These are phyloP conservation scores for Gamarada debralockiae DNA, from an alignment of 495 filamentous ascomycete species.

Conservation along the genomic window DNA sequence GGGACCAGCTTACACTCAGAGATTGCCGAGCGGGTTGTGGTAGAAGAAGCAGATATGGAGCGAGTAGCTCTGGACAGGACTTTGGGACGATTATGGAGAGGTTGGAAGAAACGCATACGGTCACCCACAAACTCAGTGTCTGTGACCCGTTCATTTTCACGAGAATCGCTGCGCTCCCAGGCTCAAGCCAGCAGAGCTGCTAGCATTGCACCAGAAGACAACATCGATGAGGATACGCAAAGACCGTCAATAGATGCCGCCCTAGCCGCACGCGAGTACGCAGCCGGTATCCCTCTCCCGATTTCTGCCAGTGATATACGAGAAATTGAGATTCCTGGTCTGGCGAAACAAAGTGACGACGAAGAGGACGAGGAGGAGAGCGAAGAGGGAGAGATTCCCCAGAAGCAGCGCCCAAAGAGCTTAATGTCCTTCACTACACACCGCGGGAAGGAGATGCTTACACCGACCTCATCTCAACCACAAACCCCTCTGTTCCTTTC, in stretches of 20 bases:
- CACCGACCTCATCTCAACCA: slow-evolving; percentile 30
- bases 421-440: slow-evolving; percentile 42
- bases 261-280: slow-evolving; percentile 32
- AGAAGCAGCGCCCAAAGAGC: slow-evolving; percentile 55
- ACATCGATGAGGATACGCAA: slow-evolving; percentile 3
- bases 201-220: slow-evolving; percentile 30
- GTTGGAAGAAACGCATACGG: slow-evolving; percentile 85
- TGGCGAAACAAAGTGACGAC: slow-evolving; percentile 54
- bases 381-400: slow-evolving; percentile 27
- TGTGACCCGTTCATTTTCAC: slow-evolving; percentile 21
- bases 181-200: slow-evolving; percentile 35
- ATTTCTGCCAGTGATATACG: slow-evolving; percentile 63
- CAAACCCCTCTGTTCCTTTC: slow-evolving; percentile 19
- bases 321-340: slow-evolving; percentile 69
- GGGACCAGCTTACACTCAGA: slow-evolving; percentile 34
- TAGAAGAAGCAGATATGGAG: slow-evolving; percentile 91
- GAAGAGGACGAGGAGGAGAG: slow-evolving; percentile 41
- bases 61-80: slow-evolving; percentile 85
- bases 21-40: slow-evolving; percentile 60
- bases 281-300: slow-evolving; percentile 59
- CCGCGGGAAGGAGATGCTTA: slow-evolving; percentile 18
- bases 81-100: slow-evolving; percentile 86
- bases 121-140: slow-evolving; percentile 32
- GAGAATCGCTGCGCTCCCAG: slow-evolving; percentile 42
- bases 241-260: slow-evolving; percentile 23